Evolutionary conservation across 352 stramenopile genomes (phyloP).

Genomic region (Phytophthora ramorum): DNA sequence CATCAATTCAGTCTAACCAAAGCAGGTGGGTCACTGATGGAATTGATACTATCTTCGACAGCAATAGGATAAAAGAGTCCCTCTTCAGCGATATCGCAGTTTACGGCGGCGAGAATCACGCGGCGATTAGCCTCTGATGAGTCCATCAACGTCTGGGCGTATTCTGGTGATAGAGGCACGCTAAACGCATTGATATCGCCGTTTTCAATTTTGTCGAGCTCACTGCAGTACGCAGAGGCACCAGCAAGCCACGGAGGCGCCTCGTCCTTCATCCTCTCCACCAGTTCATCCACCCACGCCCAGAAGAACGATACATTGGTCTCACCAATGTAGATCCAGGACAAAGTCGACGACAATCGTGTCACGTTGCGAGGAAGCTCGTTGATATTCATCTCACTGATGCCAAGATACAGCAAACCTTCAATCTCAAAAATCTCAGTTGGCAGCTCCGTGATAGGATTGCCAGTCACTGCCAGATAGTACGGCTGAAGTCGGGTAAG

Average conservation of each 20-base stretch:
- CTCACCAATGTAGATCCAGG: conserved; percentile 4
- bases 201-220: conserved; percentile 21
- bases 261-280: conserved; percentile 10
- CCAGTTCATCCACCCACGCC: conserved; percentile 25
- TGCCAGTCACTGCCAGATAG: conserved; percentile 37
- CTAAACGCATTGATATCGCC: conserved; percentile 8
- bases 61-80: conserved; percentile 26
- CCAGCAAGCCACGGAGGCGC: conserved; percentile 14
- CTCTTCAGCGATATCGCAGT: conserved; percentile 7
- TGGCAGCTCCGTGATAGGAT: conserved; percentile 34
- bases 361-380: conserved; percentile 30
- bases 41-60: conserved; percentile 24
- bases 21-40: conserved; percentile 16
- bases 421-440: conserved; percentile 27
- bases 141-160: conserved; percentile 27
- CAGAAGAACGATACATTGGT: conserved; percentile 27
- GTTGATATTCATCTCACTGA: conserved; percentile 27
- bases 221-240: conserved; percentile 17
- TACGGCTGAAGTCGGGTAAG: conserved; percentile 20
- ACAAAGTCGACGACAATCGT: conserved; percentile 4
- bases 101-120: conserved; percentile 12
- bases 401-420: conserved; percentile 16
- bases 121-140: conserved; percentile 14
- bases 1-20: neutral
- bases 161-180: conserved; percentile 18